Evolutionary conservation across 2,329 filamentous ascomycete species (phyloP), one percentile per base, ranked within the genome.

Genomic region (Cytospora chrysosperma): DNA sequence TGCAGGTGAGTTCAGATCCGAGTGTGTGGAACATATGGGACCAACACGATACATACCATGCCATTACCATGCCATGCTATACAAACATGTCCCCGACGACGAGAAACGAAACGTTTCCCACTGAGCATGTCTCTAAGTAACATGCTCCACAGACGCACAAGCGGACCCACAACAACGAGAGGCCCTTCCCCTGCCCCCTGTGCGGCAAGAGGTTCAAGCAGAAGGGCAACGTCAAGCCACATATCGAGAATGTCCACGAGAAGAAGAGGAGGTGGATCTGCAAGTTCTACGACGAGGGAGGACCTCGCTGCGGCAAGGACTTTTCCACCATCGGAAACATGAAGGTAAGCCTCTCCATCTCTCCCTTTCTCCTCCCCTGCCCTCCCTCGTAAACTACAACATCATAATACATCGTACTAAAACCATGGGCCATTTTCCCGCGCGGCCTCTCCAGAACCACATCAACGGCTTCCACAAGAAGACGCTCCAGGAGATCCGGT

Each of bases 271-370:
- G 88, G 1, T 97, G 90, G 73, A 84, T 86, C 32, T 98, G 94
- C 77, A 87, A 85, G 65, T 82, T 97, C 9, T 92, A 96, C 69
- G 83, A 87, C 65, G 40, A n/a, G 8, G 40, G 40, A 43, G 40
- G 40, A 21, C 58, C 58, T 49, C 37, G 58, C 13, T 98, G 94
- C 77, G 86, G 87, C 66, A 97, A 97, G 79, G 84, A 88, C 51
- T 97, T 97, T 73, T 96, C 92, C 0, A 91, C 96, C 69, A 84
- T 94, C 1, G 94, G 94, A 10, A 97, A 97, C 72, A 84, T 97
- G 69, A 98, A 98, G 85, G 91, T 92, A 72, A 56, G 76, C 64
- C 30, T 4, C 61, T 57, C 50, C 54, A 13, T 19, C 26, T 49
- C n/a, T n/a, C n/a, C n/a, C n/a, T n/a, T n/a, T n/a, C n/a, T n/a